Evolutionary conservation across 805 yeast species (phyloP), one percentile per base, ranked within the genome.

Genomic region (Candida yuanshanica): DNA sequence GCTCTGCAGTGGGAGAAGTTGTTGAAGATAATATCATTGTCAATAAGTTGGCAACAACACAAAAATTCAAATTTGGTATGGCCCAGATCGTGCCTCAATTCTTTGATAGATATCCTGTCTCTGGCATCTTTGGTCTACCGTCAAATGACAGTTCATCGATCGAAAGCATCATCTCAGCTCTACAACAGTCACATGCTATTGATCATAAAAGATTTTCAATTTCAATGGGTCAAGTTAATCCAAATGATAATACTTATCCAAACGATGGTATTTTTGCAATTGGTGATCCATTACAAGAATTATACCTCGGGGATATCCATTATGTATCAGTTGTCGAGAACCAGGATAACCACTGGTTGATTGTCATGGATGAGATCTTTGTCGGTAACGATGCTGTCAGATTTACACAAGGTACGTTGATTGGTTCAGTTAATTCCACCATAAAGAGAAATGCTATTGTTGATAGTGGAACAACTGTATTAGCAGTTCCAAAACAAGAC

Each of bases 391-490:
- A 47, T 42, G 42, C 44, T 34, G 61, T 68, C 12, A 41, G 51
- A 4, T 72, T 74, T 42, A 52, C 65, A 22, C 47, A 55, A 7
- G 36, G 50, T 8, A n/a, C n/a, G n/a, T n/a, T n/a, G n/a, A n/a
- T n/a, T n/a, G n/a, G n/a, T 22, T 33, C 27, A 3, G 20, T 12
- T 6, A 43, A 48, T 35, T 35, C 58, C 7, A 45, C 50, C 4
- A 22, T 38, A 4, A 25, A 60, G n/a, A 62, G 74, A 52, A 45
- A 56, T 4, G 80, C 77, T 7, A 66, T 80, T 22, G 63, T 81
- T 17, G 88, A 81, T 55, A 75, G 83, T 7, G 88, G 87, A 18
- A 79, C 87, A 3, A 80, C 86, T 0, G 72, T 81, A 4, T 58
- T 81, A 20, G 75, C 76, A 4, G 58, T 79, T 33, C 77, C 83